Percentiles rank a stretch among this genome's conserved stretches.
These are phyloP conservation scores for Debaryomyces hansenii DNA, from an alignment of 805 yeast genomes.

Conservation along the genomic window DNA sequence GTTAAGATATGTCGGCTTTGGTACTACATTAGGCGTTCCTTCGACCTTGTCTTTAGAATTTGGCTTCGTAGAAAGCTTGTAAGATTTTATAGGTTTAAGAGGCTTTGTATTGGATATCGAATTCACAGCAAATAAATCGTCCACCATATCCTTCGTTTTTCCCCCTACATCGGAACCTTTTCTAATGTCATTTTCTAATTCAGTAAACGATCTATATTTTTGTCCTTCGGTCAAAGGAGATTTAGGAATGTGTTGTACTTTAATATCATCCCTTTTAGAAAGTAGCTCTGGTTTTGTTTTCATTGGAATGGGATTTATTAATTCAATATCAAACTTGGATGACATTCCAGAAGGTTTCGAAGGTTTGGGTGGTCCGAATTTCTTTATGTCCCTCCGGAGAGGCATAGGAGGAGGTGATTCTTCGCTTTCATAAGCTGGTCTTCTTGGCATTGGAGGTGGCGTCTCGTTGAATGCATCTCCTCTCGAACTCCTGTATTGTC, in stretches of 20 bases:
- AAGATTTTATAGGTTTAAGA: not conserved
- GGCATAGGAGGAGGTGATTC: constrained; percentile 13
- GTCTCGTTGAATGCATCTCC: constrained; percentile 3
- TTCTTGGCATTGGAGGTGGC: constrained; percentile 6
- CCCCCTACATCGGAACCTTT: not conserved
- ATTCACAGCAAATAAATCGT: not conserved
- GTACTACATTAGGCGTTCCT: not conserved
- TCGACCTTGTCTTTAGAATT: not conserved
- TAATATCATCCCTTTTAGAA: not conserved
- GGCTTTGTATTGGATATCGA: not conserved
- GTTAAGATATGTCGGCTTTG: constrained; percentile 9
- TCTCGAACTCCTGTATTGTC: not conserved
- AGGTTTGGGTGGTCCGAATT: constrained; percentile 1
- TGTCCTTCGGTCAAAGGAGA: not conserved
- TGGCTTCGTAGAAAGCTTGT: not conserved
- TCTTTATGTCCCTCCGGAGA: constrained; percentile 1
- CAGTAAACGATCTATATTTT: constrained; percentile 17
- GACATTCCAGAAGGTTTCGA: constrained; percentile 1
- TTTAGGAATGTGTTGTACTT: not conserved
- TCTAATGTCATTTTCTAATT: constrained; percentile 19
- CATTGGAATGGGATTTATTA: constrained; percentile 18
- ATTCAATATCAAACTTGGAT: constrained; percentile 10
- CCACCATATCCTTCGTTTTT: not conserved
- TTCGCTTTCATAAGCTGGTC: constrained; percentile 4
- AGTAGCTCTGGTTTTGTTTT: not conserved